Conservation (phyloP, 2,329 filamentous ascomycete genomes). For the Domatiomyces catenatus region DNA sequence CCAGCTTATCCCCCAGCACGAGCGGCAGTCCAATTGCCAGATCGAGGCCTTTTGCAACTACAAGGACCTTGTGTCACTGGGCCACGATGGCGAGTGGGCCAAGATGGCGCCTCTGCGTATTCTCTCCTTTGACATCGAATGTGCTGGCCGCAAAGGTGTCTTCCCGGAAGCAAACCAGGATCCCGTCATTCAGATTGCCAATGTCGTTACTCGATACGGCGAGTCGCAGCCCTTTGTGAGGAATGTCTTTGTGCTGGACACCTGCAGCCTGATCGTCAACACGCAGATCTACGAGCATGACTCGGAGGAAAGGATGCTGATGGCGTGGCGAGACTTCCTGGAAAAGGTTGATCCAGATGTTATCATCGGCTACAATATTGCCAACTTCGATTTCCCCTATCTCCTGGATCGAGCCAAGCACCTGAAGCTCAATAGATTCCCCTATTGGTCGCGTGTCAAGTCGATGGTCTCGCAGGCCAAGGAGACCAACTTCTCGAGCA, state of each 20-base stretch:
- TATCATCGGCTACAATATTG: constrained; percentile 97
- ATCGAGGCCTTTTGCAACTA: constrained; percentile 84
- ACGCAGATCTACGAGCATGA: constrained; percentile 79
- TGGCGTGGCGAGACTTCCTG: constrained; percentile 79
- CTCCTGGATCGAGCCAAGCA: constrained; percentile 75
- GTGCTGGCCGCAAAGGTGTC: constrained; percentile 89
- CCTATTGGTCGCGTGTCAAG: constrained; percentile 72
- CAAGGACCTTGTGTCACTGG: constrained; percentile 67
- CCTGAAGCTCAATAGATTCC: constrained; percentile 64
- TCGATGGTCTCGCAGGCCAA: constrained; percentile 55
- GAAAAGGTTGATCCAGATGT: constrained; percentile 87
- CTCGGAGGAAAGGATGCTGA: constrained; percentile 76
- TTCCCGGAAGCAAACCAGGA: constrained; percentile 88
- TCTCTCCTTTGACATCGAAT: constrained; percentile 96
- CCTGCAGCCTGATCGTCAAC: constrained; percentile 83
- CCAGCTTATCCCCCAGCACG: constrained; percentile 47
- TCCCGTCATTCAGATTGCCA: constrained; percentile 95
- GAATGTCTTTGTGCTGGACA: constrained; percentile 91
- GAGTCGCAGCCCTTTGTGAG: constrained; percentile 90
- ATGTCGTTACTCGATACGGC: constrained; percentile 85
- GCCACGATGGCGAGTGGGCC: constrained; percentile 83
- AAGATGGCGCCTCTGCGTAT: constrained; percentile 93
- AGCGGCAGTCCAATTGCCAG: constrained; percentile 82
- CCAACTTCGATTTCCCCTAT: constrained; percentile 98
- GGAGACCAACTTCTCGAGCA: constrained; percentile 81